These are phyloP conservation scores for Boletus sp. DNA, from an alignment of 768 basidiomycete genomes.

Conservation along the genomic window DNA sequence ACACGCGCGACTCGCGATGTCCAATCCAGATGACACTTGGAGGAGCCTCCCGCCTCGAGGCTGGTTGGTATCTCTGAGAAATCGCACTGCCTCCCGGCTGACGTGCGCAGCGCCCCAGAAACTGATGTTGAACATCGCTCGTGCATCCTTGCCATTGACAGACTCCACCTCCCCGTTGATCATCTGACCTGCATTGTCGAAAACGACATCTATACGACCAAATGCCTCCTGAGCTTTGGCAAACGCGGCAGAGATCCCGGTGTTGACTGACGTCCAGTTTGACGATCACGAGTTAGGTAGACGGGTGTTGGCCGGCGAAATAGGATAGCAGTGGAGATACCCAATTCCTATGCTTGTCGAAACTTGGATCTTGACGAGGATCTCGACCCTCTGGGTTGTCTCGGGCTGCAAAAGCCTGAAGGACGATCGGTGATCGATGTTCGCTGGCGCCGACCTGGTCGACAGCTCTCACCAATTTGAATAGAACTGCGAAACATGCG, in stretches of 20 bases:
- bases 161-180: conserved; percentile 35
- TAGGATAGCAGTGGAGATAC: conserved; percentile 3
- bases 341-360: neutral
- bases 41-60: conserved; percentile 36
- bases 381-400: neutral
- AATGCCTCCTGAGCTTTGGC: conserved; percentile 29
- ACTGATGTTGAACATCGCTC: conserved; percentile 38
- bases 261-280: conserved; percentile 33
- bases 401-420: too few species aligned
- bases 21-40: conserved; percentile 33
- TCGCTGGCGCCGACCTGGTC: too few species aligned
- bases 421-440: too few species aligned
- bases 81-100: conserved; percentile 30
- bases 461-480: too few species aligned
- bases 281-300: conserved; percentile 22
- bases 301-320: conserved; percentile 26
- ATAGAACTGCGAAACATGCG: too few species aligned
- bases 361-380: neutral
- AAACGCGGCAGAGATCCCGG: conserved; percentile 31
- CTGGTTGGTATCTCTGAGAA: conserved; percentile 38
- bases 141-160: conserved; percentile 30
- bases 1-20: conserved; percentile 7
- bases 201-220: conserved; percentile 37
- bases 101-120: conserved; percentile 35
- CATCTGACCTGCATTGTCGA: conserved; percentile 37